Percentiles rank a stretch among this genome's conserved stretches.
Evolutionary conservation across 108 stramenopile species (phyloP).

Genomic region (Pseudonitzschia multiseries): DNA sequence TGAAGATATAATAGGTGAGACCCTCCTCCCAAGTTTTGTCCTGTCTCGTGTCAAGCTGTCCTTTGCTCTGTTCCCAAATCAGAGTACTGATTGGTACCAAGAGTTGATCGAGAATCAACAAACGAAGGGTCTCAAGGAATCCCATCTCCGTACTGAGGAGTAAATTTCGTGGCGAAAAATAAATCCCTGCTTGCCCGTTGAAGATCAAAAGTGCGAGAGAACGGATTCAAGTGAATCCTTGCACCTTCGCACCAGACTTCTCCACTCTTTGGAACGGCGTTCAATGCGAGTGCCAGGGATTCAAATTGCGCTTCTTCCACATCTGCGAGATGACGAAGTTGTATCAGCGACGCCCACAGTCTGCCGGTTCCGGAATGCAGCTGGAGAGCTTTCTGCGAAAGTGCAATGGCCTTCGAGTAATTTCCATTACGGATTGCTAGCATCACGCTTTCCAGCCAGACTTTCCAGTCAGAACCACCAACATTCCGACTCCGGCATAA

Average conservation of each 20-base stretch:
- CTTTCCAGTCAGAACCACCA: slow-evolving; percentile 92
- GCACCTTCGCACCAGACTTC: slow-evolving; percentile 98
- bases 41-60: slow-evolving; percentile 10
- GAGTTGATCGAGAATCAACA: slow-evolving; percentile 73
- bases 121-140: slow-evolving; percentile 82
- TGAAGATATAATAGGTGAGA: slow-evolving; percentile 22
- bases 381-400: slow-evolving; percentile 78
- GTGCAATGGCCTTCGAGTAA: slow-evolving; percentile 53
- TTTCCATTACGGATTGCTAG: slow-evolving; percentile 83
- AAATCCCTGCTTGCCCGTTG: slow-evolving; percentile 72
- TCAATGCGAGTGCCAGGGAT: slow-evolving; percentile 77
- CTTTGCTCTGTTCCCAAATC: slow-evolving; percentile 46
- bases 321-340: slow-evolving; percentile 78
- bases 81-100: slow-evolving; percentile 55
- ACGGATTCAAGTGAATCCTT: slow-evolving; percentile 81
- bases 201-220: slow-evolving; percentile 85
- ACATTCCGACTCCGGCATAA: slow-evolving; percentile 79
- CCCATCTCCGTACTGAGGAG: slow-evolving; percentile 97
- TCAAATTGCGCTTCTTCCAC: slow-evolving; percentile 77
- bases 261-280: slow-evolving; percentile 95
- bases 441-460: slow-evolving; percentile 91
- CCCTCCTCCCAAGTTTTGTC: slow-evolving; percentile 14
- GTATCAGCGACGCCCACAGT: slow-evolving; percentile 94
- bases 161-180: slow-evolving; percentile 95
- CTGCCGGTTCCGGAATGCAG: slow-evolving; percentile 93